These are phyloP conservation scores for Aspergillus alliaceus DNA, from an alignment of 2,329 filamentous ascomycete species.

Conservation along the genomic window DNA sequence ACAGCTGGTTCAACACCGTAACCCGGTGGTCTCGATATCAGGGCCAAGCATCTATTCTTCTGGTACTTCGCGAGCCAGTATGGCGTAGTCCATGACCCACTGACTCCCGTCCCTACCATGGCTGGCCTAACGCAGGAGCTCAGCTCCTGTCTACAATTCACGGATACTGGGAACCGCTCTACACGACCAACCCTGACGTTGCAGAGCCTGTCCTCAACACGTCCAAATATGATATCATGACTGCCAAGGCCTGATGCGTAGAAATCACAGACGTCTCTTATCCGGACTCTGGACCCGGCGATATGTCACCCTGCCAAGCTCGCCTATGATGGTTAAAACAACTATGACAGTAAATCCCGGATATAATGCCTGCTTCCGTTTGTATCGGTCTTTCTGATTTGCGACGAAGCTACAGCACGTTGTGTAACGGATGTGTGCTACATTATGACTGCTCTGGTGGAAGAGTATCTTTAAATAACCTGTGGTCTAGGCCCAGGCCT, in stretches of 20 bases:
- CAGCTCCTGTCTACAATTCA: slow-evolving; percentile 22
- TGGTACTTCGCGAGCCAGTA: slow-evolving; percentile 27
- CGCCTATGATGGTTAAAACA: no score
- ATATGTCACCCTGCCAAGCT: slow-evolving; percentile 17
- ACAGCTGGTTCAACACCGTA: slow-evolving; percentile 26
- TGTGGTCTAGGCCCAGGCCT: no score
- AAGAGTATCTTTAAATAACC: no score
- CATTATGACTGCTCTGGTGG: no score
- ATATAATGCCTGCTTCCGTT: no score
- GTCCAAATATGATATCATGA: slow-evolving; percentile 49
- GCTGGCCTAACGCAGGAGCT: slow-evolving; percentile 17
- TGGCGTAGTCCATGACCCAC: slow-evolving; percentile 18
- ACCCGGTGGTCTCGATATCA: slow-evolving; percentile 28
- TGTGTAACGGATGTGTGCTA: no score
- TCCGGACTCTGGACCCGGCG: slow-evolving; percentile 13
- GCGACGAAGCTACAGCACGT: no score
- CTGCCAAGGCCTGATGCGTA: slow-evolving; percentile 47
- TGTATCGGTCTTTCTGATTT: no score
- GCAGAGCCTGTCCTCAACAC: slow-evolving; percentile 45
- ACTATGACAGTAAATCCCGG: no score
- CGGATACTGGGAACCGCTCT: slow-evolving; percentile 50
- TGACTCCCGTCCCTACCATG: slow-evolving; percentile 26
- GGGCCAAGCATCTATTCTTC: slow-evolving; percentile 19
- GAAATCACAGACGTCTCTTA: slow-evolving; percentile 41
- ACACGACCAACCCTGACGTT: slow-evolving; percentile 48